Percentiles rank a stretch among this genome's conserved stretches.
These are phyloP conservation scores for Candida awuae DNA, from an alignment of 805 yeast genomes.

Conservation along the genomic window DNA sequence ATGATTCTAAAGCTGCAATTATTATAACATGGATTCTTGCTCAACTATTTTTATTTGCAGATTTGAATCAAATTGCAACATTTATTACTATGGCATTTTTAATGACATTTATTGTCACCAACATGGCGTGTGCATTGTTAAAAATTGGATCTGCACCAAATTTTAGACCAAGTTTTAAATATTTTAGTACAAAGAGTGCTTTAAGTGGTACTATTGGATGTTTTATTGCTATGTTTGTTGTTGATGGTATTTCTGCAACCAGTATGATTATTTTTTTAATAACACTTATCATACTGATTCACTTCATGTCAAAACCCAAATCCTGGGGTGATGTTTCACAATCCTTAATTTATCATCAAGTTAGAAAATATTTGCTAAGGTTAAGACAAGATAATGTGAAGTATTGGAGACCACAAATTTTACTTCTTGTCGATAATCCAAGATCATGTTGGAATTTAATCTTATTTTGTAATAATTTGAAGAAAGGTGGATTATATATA, in stretches of 20 bases:
- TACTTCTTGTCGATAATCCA: slow-evolving; percentile 85
- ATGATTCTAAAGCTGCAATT: slow-evolving; percentile 60
- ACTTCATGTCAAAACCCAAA: slow-evolving; percentile 87
- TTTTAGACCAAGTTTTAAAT: slow-evolving; percentile 90
- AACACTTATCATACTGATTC: slow-evolving; percentile 68
- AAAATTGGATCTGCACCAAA: slow-evolving; percentile 95
- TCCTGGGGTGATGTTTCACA: slow-evolving; percentile 99
- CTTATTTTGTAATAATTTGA: slow-evolving; percentile 86
- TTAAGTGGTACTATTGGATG: slow-evolving; percentile 63
- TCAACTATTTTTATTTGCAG: slow-evolving; percentile 79
- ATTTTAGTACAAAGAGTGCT: slow-evolving; percentile 78
- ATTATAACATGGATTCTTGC: slow-evolving; percentile 73
- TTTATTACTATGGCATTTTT: slow-evolving; percentile 95
- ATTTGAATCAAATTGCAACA: slow-evolving; percentile 89
- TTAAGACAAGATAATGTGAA: slow-evolving; percentile 88
- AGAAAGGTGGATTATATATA: slow-evolving; percentile 90
- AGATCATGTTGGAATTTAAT: slow-evolving; percentile 87
- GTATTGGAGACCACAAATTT: slow-evolving; percentile 96
- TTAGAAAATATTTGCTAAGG: slow-evolving; percentile 77
- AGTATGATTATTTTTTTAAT: slow-evolving; percentile 59
- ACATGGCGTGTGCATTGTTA: slow-evolving; percentile 84
- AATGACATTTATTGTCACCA: slow-evolving; percentile 92
- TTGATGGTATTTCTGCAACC: slow-evolving; percentile 85
- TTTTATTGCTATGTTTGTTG: slow-evolving; percentile 82
- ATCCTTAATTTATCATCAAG: slow-evolving; percentile 91